Evolutionary conservation across 306 rosid species (phyloP), one percentile per base, ranked within the genome.

Genomic region (Cucurbita maxima): DNA sequence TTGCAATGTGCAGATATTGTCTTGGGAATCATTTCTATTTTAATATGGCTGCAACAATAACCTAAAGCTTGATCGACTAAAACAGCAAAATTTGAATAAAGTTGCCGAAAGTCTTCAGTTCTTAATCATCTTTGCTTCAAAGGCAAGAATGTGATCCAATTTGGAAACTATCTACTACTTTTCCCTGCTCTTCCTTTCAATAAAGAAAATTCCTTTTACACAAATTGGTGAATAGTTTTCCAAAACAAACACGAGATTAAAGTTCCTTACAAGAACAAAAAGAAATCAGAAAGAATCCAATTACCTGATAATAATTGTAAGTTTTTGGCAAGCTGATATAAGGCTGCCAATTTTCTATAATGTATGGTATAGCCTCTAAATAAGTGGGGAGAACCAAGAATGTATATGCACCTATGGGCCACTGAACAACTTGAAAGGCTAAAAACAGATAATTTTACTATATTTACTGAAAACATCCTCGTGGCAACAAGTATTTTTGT

Each of bases 361-460:
- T 58, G 64, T 30, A 30, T 30, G 34, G 34, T 2, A 2, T 30
- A 3, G 45, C 19, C 67, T 36, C 45, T 14, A n/a, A 63, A 41
- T 7, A 61, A 37, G 30, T n/a, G 70, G 71, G 3, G 7, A 43
- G 36, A 43, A 64, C 37, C 71, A 64, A 19, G 10, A n/a, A 16
- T 36, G 37, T 7, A 43, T 0, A 30, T 20, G 19, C 0, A 19
- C 52, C 34, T 30, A 30, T 30, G 34, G 5, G 9, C 8, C 18
- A 40, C 18, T 41, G 52, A 41, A 64, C 71, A 64, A 64, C 36
- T 64, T 19, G n/a, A 40, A 41, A 64, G 16, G 71, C 36, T 64
- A 61, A 63, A 51, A 69, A 48, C 73, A 69, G 73, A 55, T 69
- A 40, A 45, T 45, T 69, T 69, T 69, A 51, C 74, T 70, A 70